A percentile compares a stretch with the other conserved stretches of the same genome.
phyloP scores from a whole-genome alignment of 805 yeast species.

The Ogataea neopini region DNA sequence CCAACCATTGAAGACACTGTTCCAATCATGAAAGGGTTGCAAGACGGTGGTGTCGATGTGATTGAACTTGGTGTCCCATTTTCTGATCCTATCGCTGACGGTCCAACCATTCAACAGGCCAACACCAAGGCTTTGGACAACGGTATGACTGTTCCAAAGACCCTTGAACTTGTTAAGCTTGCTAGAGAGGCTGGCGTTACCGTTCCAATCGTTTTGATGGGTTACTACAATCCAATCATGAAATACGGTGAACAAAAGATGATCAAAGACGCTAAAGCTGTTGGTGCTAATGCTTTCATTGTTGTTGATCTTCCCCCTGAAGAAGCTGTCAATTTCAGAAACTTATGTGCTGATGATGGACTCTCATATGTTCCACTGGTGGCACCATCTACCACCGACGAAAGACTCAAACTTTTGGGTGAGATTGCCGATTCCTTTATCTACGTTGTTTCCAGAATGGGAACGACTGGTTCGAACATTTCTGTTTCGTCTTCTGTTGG shows the following conservation, averaged over 20 bases:
- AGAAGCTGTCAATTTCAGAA: constrained; percentile 88
- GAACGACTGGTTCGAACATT: constrained; percentile 88
- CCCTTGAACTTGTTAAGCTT: constrained; percentile 66
- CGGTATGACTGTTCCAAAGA: constrained; percentile 70
- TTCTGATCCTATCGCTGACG: constrained; percentile 98
- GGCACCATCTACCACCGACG: constrained; percentile 95
- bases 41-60: constrained; percentile 93
- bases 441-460: constrained; percentile 97
- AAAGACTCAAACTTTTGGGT: constrained; percentile 74
- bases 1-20: constrained; percentile 88
- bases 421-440: constrained; percentile 92
- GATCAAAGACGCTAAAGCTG: constrained; percentile 73
- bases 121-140: constrained; percentile 80
- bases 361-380: constrained; percentile 89
- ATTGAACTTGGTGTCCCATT: constrained; percentile 96
- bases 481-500: constrained; percentile 63
- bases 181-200: constrained; percentile 86
- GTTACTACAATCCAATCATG: constrained; percentile 93
- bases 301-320: constrained; percentile 97
- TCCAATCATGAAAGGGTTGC: constrained; percentile 83
- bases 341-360: constrained; percentile 63
- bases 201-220: constrained; percentile 92
- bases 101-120: constrained; percentile 93
- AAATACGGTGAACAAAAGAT: constrained; percentile 86
- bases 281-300: constrained; percentile 94